Evolutionary conservation across 108 stramenopile species (phyloP), one percentile per base, ranked within the genome.

Genomic region (Fragilariopsis cylindrus): DNA sequence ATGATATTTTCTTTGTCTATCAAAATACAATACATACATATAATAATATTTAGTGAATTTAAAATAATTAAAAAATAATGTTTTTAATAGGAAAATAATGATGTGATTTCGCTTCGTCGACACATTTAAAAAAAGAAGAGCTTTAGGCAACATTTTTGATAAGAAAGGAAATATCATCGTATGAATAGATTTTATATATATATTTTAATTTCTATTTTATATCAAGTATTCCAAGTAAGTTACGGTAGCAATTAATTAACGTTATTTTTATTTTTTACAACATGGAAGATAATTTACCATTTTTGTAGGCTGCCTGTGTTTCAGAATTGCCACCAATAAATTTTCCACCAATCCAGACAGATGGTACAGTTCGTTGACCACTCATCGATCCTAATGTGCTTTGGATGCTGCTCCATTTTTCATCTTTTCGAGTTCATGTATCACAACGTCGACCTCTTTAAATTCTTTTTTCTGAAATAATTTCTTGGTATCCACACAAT

Each of bases 281-380:
- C 85, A 87, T 83, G 62, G 77, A 70, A 60, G 82, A 55, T 68
- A 92, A 64, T 46, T 86, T 75, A 48, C 91, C 91, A 55, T 57
- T 72, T 43, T 70, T 63, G 30, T 74, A 80, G n/a, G 80, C 79
- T 8, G 72, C 85, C 60, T 89, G 88, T 6, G 87, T 83, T 39
- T 76, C 84, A 70, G 78, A 81, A 69, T 87, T 88, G 65, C 91
- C 91, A 57, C 91, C 91, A 60, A 92, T 49, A 69, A 85, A 86
- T 30, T 83, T 54, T 48, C 87, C 87, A 43, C 85, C 82, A 43
- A 92, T 76, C 72, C 79, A 92, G 8, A 92, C 88, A 67, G 76
- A 88, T 13, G 91, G 91, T 21, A 92, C 89, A 16, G 91, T 88
- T 16, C 80, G 19, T 67, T 92, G 91, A 3, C 84, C 88, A 39